These are phyloP conservation scores for Stephania cephalantha DNA, from an alignment of 164 flowering plant species.

Conservation along the genomic window DNA sequence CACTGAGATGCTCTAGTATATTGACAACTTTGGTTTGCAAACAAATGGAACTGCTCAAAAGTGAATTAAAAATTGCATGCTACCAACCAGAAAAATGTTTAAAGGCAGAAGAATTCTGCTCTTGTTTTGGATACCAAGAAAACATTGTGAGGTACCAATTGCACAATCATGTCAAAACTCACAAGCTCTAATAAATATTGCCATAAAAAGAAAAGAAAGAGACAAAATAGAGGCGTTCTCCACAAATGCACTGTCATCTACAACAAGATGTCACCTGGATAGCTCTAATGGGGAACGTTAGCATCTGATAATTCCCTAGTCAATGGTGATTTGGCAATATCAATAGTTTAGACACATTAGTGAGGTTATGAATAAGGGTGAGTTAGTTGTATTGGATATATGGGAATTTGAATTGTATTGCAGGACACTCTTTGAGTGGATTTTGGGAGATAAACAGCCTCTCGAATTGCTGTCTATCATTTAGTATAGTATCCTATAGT, in stretches of 20 bases:
- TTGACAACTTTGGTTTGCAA: background rate
- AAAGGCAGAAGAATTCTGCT: background rate
- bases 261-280: background rate
- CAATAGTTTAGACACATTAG: no score
- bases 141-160: background rate
- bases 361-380: no score
- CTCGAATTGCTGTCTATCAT: no score
- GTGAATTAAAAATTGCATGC: background rate
- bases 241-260: background rate
- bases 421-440: no score
- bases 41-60: background rate
- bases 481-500: no score
- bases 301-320: no score
- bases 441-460: no score
- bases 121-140: background rate
- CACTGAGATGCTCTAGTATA: background rate
- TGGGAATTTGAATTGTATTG: no score
- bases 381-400: no score
- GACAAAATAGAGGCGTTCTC: background rate
- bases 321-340: no score
- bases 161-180: background rate
- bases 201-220: background rate
- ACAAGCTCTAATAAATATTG: background rate
- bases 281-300: background rate
- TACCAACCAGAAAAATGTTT: background rate